A percentile compares a stretch with the other conserved stretches of the same genome.
Conservation (phyloP, 2,329 filamentous ascomycete species). For the Scopulariopsis brevicaulis region DNA sequence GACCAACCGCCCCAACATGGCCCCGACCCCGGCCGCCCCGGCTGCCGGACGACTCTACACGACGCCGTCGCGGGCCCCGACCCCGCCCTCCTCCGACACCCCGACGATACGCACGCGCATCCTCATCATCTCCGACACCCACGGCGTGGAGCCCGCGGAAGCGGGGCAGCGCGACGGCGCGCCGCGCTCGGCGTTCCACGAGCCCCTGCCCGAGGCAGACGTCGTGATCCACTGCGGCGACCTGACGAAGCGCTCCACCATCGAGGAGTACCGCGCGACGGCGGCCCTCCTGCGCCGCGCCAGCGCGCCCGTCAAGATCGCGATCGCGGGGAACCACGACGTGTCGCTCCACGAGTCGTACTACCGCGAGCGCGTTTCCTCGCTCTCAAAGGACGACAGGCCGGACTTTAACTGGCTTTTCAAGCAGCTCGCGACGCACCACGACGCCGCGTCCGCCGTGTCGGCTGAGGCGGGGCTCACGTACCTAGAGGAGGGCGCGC, state of each 20-base stretch:
- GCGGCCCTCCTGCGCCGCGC: constrained; percentile 24
- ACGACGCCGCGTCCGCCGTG: not conserved
- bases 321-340: constrained; percentile 41
- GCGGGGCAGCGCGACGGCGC: not conserved
- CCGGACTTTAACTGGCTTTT: not conserved
- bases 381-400: not conserved
- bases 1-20: not conserved
- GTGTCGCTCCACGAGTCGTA: constrained; percentile 23
- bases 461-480: constrained; percentile 11
- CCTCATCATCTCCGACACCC: constrained; percentile 6
- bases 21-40: not conserved
- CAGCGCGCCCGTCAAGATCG: constrained; percentile 31
- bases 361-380: not conserved
- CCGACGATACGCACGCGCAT: constrained; percentile 2
- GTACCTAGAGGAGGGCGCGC: constrained; percentile 29
- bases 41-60: not conserved
- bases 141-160: constrained; percentile 1
- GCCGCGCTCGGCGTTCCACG: constrained; percentile 1
- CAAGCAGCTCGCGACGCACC: not conserved
- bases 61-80: not conserved
- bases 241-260: constrained; percentile 29
- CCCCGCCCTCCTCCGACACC: not conserved
- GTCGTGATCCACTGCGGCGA: constrained; percentile 39
- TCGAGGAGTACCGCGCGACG: constrained; percentile 23
- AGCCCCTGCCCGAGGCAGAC: constrained; percentile 16